These are phyloP conservation scores for Setaria italica DNA, from an alignment of 202 grass and related monocot species.

Conservation along the genomic window DNA sequence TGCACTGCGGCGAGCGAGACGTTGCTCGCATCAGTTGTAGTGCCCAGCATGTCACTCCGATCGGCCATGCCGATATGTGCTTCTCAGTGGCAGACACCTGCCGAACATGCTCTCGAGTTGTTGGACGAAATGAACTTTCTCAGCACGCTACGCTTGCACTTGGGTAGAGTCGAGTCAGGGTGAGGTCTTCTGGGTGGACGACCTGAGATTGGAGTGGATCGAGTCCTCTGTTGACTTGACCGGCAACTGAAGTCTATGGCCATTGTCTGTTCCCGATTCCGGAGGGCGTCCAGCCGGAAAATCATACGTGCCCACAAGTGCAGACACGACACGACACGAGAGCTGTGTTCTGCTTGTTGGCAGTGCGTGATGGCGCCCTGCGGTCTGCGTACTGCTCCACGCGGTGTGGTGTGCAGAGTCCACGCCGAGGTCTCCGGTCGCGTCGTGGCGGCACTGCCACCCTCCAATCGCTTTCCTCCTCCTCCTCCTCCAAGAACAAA, in stretches of 20 bases:
- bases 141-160: not conserved
- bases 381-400: not conserved
- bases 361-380: not conserved
- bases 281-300: constrained; percentile 4
- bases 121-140: not conserved
- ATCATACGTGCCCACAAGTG: not conserved
- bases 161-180: not conserved
- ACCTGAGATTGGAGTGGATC: not conserved
- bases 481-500: not conserved
- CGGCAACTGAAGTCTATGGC: not conserved
- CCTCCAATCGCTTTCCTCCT: not conserved
- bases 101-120: not conserved
- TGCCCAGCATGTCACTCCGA: not conserved
- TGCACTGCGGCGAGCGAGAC: not conserved
- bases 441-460: not conserved
- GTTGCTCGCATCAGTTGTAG: not conserved
- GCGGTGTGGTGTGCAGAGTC: constrained; percentile 10
- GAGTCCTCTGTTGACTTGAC: constrained; percentile 28
- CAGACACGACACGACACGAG: not conserved
- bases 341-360: too few relatives aligned
- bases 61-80: not conserved
- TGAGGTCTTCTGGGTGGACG: not conserved
- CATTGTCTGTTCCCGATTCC: constrained; percentile 12
- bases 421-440: not conserved
- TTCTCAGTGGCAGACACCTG: not conserved